Evolutionary conservation across 2,329 filamentous ascomycete species (phyloP).

Genomic region (Alternaria conjuncta): DNA sequence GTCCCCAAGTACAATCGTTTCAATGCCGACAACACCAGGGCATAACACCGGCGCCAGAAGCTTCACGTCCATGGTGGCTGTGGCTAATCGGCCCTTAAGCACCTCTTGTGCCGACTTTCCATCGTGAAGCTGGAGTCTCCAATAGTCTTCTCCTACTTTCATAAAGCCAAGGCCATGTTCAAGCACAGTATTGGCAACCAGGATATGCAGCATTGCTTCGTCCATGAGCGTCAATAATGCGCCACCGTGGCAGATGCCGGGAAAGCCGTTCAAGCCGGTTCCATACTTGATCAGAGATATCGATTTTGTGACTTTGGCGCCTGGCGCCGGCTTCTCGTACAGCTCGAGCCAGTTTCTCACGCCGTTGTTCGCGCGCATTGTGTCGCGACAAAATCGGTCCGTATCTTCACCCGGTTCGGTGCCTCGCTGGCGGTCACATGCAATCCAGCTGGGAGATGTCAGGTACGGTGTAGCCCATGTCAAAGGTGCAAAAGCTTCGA

Average conservation of each 20-base stretch:
- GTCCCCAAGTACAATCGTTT: constrained; percentile 27
- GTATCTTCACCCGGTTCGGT: constrained; percentile 6
- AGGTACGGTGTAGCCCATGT: constrained; percentile 32
- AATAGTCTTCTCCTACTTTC: constrained; percentile 3
- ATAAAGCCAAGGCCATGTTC: constrained; percentile 8
- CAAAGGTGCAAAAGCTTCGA: constrained; percentile 29
- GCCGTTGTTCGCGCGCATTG: constrained; percentile 23
- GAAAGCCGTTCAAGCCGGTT: constrained; percentile 65
- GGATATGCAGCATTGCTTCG: constrained; percentile 56
- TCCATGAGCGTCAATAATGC: constrained; percentile 70
- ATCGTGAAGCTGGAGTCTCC: constrained; percentile 11
- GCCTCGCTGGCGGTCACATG: constrained; percentile 21
- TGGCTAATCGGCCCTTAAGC: constrained; percentile 28
- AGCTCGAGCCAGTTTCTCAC: constrained; percentile 30
- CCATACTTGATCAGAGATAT: constrained; percentile 30
- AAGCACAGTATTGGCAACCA: constrained; percentile 23
- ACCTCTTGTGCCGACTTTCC: constrained; percentile 16
- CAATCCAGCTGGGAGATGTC: constrained; percentile 26
- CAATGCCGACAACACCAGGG: constrained; percentile 34
- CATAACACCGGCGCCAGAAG: constrained; percentile 31
- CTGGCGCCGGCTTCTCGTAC: constrained; percentile 23
- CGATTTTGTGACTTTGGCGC: constrained; percentile 14
- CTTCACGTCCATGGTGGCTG: constrained; percentile 28
- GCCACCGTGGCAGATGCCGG: constrained; percentile 72
- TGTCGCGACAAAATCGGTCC: constrained; percentile 24